Evolutionary conservation across 805 yeast species (phyloP), one percentile per base, ranked within the genome.

Genomic region (Barnettozyma vustinii): DNA sequence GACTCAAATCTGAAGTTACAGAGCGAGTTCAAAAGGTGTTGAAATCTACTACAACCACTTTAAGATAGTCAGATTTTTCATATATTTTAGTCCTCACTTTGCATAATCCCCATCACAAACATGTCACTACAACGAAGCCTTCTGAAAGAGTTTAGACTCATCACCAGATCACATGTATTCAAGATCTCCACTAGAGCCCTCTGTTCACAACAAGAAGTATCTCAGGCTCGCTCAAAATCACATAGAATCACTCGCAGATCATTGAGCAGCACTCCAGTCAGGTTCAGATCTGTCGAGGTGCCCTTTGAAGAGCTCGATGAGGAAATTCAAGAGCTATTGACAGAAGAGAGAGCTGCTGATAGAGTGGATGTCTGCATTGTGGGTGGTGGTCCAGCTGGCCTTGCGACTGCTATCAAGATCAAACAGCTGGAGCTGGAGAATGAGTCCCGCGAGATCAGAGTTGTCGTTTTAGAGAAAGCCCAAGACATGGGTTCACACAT

Each of bases 331-430:
- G 78, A 68, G 33, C 49, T 69, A 4, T 66, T 84, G 15, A 70
- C 71, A 1, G 84, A 80, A 52, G 87, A 83, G 53, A 73, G 98
- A 49, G 96, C 87, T 6, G 78, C 75, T 13, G 99, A 94, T 61
- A 78, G 80, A 30, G 97, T 88, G 13, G 99, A 94, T 65, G 96
- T 94, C 20, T 87, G 96, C 60, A 89, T 94, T 45, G 96, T 94
- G 2, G 99, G 99, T 40, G 98, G 96, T 33, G 99, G 99, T 0
- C 98, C 98, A 7, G 95, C 98, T 1, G 99, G 99, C 3, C 71
- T 94, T 45, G 91, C 97, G 1, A 84, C 99, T 2, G 98, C 98
- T 12, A 94, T 94, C 53, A 77, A 79, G 56, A 72, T 89, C 52
- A 94, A 94, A 65, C 97, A 91, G 64, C 69, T 92, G 33, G 97